A percentile compares a stretch with the other conserved stretches of the same genome.
Evolutionary conservation across 2,329 filamentous ascomycete genomes (phyloP).

Genomic region (Blastomyces emzantsi): DNA sequence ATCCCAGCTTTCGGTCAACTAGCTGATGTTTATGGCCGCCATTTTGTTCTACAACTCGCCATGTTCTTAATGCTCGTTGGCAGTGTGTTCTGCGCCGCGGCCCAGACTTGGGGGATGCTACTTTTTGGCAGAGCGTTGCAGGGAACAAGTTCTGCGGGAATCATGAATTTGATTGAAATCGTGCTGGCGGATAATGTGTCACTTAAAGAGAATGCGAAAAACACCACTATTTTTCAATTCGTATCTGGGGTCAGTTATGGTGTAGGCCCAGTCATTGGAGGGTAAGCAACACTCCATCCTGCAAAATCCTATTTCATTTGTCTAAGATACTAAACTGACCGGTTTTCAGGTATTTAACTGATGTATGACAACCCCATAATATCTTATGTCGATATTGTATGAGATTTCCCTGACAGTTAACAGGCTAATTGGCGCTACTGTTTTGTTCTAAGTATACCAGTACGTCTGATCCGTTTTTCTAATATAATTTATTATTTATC

Average conservation of each 20-base stretch:
- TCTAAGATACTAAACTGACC: neutral
- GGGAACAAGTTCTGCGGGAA: conserved; percentile 52
- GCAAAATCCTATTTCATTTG: conserved; percentile 5
- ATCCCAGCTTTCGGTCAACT: conserved; percentile 58
- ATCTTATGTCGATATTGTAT: neutral
- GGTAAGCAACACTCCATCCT: conserved; percentile 20
- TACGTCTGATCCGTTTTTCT: conserved; percentile 27
- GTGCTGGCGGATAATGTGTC: conserved; percentile 58
- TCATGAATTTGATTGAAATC: conserved; percentile 52
- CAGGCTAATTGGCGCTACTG: conserved; percentile 56
- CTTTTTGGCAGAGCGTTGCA: conserved; percentile 56
- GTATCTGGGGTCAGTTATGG: conserved; percentile 52
- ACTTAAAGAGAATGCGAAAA: conserved; percentile 52
- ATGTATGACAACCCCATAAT: conserved; percentile 18
- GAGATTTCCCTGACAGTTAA: conserved; percentile 39
- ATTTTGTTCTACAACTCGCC: conserved; percentile 49
- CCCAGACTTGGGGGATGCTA: conserved; percentile 49
- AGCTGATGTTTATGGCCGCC: conserved; percentile 56
- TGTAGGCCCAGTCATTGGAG: conserved; percentile 54
- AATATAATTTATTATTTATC: neutral
- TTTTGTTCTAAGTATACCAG: conserved; percentile 55
- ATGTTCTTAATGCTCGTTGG: conserved; percentile 52
- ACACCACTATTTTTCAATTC: conserved; percentile 54
- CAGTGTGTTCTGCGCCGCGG: conserved; percentile 52
- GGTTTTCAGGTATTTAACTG: conserved; percentile 24